phyloP scores from a whole-genome alignment of 495 filamentous ascomycete species.

The Aspergillus steynii region DNA sequence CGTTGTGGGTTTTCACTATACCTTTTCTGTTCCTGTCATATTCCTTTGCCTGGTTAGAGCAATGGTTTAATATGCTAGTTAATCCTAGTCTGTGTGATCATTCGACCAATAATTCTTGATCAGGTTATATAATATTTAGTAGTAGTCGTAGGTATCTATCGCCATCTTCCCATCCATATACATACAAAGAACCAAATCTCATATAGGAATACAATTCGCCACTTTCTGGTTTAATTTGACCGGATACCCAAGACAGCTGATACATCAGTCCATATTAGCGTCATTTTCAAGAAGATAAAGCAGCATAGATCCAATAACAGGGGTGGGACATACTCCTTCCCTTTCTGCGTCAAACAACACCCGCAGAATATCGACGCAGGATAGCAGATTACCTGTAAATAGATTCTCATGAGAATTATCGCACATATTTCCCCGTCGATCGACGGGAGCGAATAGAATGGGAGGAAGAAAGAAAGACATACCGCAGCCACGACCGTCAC shows the following conservation, averaged over 20 bases:
- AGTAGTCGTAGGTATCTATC: too few species aligned
- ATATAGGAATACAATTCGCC: conserved; percentile 53
- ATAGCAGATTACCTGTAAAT: conserved; percentile 54
- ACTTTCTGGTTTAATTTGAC: conserved; percentile 56
- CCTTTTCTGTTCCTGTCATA: not conserved
- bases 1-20: conserved; percentile 2
- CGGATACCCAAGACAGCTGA: conserved; percentile 54
- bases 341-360: conserved; percentile 56
- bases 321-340: conserved; percentile 50
- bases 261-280: conserved; percentile 13
- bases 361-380: conserved; percentile 61
- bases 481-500: conserved; percentile 53
- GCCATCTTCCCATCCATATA: too few species aligned
- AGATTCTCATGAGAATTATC: conserved; percentile 2
- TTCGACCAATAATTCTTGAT: too few species aligned
- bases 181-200: not conserved
- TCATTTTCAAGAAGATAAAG: not conserved
- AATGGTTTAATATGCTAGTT: not conserved
- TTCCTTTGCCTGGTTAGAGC: not conserved
- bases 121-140: too few species aligned
- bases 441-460: not conserved
- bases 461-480: conserved; percentile 21
- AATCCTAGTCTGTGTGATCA: not conserved
- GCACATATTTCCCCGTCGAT: not conserved
- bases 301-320: not conserved